Evolutionary conservation across 192 early-diverging fungal species (phyloP).

Genomic region (Chytriomyces hyalinus): DNA sequence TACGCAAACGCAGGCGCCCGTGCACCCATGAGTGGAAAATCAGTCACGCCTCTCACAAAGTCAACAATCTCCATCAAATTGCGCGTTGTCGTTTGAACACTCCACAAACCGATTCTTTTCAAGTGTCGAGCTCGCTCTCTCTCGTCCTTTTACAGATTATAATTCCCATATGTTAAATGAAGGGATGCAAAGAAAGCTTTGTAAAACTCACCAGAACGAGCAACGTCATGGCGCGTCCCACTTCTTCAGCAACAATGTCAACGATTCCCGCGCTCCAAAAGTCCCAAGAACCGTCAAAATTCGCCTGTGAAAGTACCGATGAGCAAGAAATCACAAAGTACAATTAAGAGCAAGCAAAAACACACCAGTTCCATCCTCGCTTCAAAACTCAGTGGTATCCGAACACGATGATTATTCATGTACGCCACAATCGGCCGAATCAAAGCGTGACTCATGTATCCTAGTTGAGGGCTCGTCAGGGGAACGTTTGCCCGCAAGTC

Average conservation of each 20-base stretch:
- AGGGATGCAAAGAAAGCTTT: not conserved
- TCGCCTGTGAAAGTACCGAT: constrained; percentile 45
- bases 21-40: not conserved
- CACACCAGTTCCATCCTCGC: constrained; percentile 75
- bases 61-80: constrained; percentile 76
- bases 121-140: constrained; percentile 80
- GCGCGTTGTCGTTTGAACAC: constrained; percentile 73
- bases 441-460: constrained; percentile 81
- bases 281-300: constrained; percentile 95
- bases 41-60: constrained; percentile 62
- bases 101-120: constrained; percentile 90
- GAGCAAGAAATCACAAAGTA: too few species aligned
- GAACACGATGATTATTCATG: constrained; percentile 90
- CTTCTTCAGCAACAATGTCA: constrained; percentile 73
- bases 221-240: constrained; percentile 82
- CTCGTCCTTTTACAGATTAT: constrained; percentile 58
- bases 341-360: constrained; percentile 3
- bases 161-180: not conserved
- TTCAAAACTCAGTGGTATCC: constrained; percentile 81
- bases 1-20: too few species aligned
- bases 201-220: constrained; percentile 57
- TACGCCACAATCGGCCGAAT: constrained; percentile 93
- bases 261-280: constrained; percentile 82
- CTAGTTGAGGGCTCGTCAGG: constrained; percentile 61
- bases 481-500: constrained; percentile 91